Percentiles rank a stretch among this genome's conserved stretches.
Evolutionary conservation across 2,329 filamentous ascomycete genomes (phyloP).

Genomic region (Fusarium continuum): DNA sequence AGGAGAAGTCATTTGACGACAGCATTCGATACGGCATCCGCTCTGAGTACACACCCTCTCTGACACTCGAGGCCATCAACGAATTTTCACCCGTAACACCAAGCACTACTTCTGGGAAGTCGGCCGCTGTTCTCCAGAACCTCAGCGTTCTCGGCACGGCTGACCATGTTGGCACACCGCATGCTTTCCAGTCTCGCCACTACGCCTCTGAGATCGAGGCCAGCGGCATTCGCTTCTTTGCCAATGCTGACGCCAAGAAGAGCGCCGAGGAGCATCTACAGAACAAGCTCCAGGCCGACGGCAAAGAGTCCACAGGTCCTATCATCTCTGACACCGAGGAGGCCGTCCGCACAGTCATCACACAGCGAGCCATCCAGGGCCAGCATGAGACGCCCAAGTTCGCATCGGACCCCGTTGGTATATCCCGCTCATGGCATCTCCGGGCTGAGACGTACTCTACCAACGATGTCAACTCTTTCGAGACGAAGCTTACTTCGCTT

Average conservation of each 20-base stretch:
- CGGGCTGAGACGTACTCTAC: conserved; percentile 50
- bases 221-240: conserved; percentile 42
- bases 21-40: conserved; percentile 49
- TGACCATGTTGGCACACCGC: conserved; percentile 47
- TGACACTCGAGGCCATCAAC: conserved; percentile 47
- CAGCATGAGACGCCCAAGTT: conserved; percentile 50
- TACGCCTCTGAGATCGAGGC: conserved; percentile 46
- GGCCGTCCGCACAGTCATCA: conserved; percentile 46
- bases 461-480: conserved; percentile 50
- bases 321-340: conserved; percentile 49
- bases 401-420: conserved; percentile 46
- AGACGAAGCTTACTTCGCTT: conserved; percentile 52
- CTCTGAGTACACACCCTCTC: conserved; percentile 46
- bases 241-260: conserved; percentile 39
- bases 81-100: conserved; percentile 46
- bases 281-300: conserved; percentile 37
- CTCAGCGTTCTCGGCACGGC: conserved; percentile 50
- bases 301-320: conserved; percentile 31
- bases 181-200: conserved; percentile 44
- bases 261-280: conserved; percentile 47
- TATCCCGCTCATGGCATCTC: conserved; percentile 51
- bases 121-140: conserved; percentile 49
- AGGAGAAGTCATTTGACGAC: conserved; percentile 49
- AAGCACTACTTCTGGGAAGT: conserved; percentile 41
- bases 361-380: conserved; percentile 48